Evolutionary conservation across 441 rosid species (phyloP).

Genomic region (Erodium moschatum): DNA sequence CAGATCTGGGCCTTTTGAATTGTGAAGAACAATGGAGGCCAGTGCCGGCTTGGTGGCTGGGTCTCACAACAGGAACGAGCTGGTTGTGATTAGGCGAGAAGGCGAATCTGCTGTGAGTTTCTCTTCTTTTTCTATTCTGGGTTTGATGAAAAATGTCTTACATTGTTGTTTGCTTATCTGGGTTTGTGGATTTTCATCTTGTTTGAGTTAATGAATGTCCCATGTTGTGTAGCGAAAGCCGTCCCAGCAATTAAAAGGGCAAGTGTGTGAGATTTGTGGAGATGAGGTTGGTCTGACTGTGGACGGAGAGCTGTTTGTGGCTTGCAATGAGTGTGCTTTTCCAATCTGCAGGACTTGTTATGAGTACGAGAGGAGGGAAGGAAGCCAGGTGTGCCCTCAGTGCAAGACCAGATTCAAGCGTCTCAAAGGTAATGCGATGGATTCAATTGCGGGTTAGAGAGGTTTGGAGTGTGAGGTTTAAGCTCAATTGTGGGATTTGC

Average conservation of each 20-base stretch:
- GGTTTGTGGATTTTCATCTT: neutral
- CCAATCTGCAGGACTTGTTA: conserved; percentile 28
- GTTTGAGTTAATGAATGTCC: neutral
- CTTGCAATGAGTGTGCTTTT: too few species aligned
- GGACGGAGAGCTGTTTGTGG: conserved; percentile 14
- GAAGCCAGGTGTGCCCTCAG: conserved; percentile 43
- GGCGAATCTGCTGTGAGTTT: conserved; percentile 5
- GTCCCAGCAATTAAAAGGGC: conserved; percentile 25
- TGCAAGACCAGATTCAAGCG: conserved; percentile 53
- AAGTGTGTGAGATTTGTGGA: conserved; percentile 42
- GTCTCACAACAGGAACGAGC: too few species aligned
- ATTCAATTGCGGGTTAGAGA: neutral
- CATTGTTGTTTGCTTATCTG: neutral
- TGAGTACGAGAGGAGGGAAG: conserved; percentile 48
- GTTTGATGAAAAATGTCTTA: neutral
- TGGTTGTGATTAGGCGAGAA: too few species aligned
- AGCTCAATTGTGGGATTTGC: conserved; percentile 5
- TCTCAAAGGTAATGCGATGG: conserved; percentile 32
- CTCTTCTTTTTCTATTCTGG: neutral
- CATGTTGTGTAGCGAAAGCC: conserved; percentile 21
- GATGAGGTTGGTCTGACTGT: conserved; percentile 35
- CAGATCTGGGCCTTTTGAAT: neutral
- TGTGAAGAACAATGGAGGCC: conserved; percentile 27
- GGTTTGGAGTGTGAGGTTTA: neutral
- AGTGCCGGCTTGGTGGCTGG: conserved; percentile 20